These are phyloP conservation scores for Oryza glaberrima DNA, from an alignment of 176 grass and related monocot genomes.

Conservation along the genomic window DNA sequence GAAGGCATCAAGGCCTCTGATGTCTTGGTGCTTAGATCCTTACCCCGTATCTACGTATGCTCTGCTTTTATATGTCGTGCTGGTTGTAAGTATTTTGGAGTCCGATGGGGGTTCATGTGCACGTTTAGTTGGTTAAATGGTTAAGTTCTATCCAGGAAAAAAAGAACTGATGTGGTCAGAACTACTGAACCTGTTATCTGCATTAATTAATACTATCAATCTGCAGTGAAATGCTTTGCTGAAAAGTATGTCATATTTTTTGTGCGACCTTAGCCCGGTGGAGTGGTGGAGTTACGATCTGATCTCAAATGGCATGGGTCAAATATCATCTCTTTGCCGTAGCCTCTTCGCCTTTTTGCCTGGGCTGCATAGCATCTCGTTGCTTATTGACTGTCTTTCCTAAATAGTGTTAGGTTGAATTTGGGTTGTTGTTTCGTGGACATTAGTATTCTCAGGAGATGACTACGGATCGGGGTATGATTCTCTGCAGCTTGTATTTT, in stretches of 20 bases:
- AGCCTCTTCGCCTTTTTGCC: too few species aligned
- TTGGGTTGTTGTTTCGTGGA: too few species aligned
- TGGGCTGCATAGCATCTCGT: neutral
- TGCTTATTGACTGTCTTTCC: too few species aligned
- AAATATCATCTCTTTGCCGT: neutral
- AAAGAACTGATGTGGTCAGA: conserved; percentile 24
- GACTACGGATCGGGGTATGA: too few species aligned
- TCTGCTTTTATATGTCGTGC: conserved; percentile 32
- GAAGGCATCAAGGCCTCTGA: neutral
- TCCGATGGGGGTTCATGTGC: neutral
- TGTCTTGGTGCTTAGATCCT: conserved; percentile 8
- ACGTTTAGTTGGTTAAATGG: conserved; percentile 15
- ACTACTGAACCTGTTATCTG: conserved; percentile 29
- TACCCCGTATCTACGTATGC: neutral
- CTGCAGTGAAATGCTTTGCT: neutral
- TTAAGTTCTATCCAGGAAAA: neutral
- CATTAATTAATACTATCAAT: neutral
- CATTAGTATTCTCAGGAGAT: too few species aligned
- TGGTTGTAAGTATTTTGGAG: conserved; percentile 49
- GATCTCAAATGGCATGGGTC: too few species aligned
- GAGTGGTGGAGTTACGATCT: neutral
- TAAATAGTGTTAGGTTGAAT: too few species aligned
- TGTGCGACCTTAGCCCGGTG: neutral
- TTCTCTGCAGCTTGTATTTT: too few species aligned
- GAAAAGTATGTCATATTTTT: neutral